phyloP scores from a whole-genome alignment of 148 eudicot genomes.

The Rhododendron kiyosumense region DNA sequence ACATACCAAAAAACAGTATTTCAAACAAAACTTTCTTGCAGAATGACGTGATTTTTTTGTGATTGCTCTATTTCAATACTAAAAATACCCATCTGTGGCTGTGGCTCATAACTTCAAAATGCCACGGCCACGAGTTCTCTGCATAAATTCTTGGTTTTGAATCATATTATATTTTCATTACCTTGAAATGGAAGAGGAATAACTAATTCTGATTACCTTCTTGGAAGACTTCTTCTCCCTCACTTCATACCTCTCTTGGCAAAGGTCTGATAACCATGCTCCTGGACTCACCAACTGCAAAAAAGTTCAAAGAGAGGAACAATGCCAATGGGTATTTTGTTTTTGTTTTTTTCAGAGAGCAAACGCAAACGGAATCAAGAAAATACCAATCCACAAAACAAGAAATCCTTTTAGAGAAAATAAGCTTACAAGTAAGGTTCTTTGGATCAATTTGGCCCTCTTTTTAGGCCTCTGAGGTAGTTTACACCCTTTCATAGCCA shows the following conservation, averaged over 20 bases:
- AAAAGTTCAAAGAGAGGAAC: neutral
- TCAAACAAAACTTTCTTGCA: neutral
- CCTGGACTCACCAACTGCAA: conserved; percentile 77
- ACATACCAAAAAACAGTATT: neutral
- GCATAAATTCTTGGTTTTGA: neutral
- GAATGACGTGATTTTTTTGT: neutral
- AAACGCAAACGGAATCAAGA: neutral
- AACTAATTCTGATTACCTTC: conserved; percentile 41
- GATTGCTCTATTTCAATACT: neutral
- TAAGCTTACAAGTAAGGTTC: conserved; percentile 61
- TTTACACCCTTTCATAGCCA: conserved; percentile 97
- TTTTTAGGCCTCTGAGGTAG: conserved; percentile 98
- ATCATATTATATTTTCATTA: neutral
- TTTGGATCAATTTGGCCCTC: conserved; percentile 80
- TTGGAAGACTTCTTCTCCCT: conserved; percentile 75
- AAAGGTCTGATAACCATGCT: conserved; percentile 67
- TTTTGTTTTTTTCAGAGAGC: neutral
- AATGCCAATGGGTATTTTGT: neutral
- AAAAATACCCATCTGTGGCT: neutral
- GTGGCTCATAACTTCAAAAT: neutral
- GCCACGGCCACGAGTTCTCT: neutral
- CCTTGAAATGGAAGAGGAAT: neutral
- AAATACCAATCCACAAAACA: neutral
- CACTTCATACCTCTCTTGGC: conserved; percentile 80
- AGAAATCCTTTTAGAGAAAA: neutral